Evolutionary conservation across 352 stramenopile species (phyloP).

Genomic region (Globisporangium camurandrum): DNA sequence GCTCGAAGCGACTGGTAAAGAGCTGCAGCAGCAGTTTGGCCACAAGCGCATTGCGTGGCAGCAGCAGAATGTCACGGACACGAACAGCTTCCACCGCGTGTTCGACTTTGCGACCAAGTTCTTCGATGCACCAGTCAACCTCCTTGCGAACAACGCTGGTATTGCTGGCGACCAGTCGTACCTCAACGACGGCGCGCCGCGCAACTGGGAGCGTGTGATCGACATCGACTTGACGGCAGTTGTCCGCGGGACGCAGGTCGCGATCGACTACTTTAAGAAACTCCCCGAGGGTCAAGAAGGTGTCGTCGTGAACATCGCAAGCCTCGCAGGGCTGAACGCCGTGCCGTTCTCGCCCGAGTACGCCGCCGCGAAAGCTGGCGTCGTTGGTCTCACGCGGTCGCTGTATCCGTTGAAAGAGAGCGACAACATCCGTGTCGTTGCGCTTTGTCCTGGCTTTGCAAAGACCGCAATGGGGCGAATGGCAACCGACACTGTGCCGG

Average conservation of each 20-base stretch:
- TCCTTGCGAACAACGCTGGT: constrained; percentile 78
- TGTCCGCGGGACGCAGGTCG: constrained; percentile 60
- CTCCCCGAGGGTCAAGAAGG: constrained; percentile 32
- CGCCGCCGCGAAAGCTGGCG: constrained; percentile 60
- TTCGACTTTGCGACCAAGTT: constrained; percentile 56
- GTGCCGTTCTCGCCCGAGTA: constrained; percentile 61
- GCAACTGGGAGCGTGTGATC: constrained; percentile 55
- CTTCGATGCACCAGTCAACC: constrained; percentile 54
- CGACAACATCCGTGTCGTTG: constrained; percentile 57
- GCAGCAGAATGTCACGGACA: constrained; percentile 65
- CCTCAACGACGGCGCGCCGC: constrained; percentile 29
- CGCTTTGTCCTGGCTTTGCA: constrained; percentile 18
- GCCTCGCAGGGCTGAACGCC: constrained; percentile 10
- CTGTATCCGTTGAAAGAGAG: constrained; percentile 48
- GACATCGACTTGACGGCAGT: constrained; percentile 66
- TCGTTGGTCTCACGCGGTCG: constrained; percentile 68
- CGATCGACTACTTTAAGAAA: constrained; percentile 58
- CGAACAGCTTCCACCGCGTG: constrained; percentile 43
- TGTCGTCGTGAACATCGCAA: background rate
- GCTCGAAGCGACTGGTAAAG: constrained; percentile 49
- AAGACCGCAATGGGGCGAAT: constrained; percentile 18
- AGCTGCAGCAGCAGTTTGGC: constrained; percentile 43
- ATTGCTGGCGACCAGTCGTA: constrained; percentile 54
- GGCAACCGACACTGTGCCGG: background rate
- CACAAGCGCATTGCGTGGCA: constrained; percentile 48